Evolutionary conservation across 306 rosid genomes (phyloP), one percentile per base, ranked within the genome.

Genomic region (Geum urbanum): DNA sequence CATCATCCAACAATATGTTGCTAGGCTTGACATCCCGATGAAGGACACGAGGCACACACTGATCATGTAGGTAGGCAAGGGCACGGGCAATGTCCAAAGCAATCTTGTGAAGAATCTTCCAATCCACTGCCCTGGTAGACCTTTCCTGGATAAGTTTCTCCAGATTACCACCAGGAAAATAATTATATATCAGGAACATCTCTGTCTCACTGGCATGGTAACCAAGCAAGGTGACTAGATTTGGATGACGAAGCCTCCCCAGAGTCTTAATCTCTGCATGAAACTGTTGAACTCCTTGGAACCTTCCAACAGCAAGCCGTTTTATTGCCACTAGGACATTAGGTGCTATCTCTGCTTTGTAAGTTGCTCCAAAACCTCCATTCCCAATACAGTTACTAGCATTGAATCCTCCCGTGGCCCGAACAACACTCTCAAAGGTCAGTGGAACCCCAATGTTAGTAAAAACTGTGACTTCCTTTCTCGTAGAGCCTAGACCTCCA

Each of bases 361-460:
- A 92, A 27, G 96, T 92, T 60, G 98, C 89, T 16, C 98, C 98
- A 75, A 92, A 92, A 45, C 98, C 98, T 71, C 98, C 98, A 88
- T 70, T 92, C 55, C 98, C 98, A 40, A 92, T 92, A 60, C 96
- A 92, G 81, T 92, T 92, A 79, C 92, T 73, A 3, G 92, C 83
- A 78, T 85, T 92, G 81, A 89, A 92, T 72, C 85, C 82, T 7
- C 83, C 91, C 0, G 98, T 92, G 75, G 92, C 96, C 54, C 72
- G 86, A 63, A 92, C 96, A 27, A 92, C 98, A 78, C 41, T 72
- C 57, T 92, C 98, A 76, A 87, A 89, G 48, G 90, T 85, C 85
- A 92, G 74, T 35, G 87, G 90, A 56, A 86, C 85, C 50, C 91
- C 96, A 37, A 90, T 85, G 20, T 90, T 90, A 12, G 91, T 85